These are phyloP conservation scores for Aphanoascus verrucosus DNA, from an alignment of 2,329 filamentous ascomycete genomes.

Conservation along the genomic window DNA sequence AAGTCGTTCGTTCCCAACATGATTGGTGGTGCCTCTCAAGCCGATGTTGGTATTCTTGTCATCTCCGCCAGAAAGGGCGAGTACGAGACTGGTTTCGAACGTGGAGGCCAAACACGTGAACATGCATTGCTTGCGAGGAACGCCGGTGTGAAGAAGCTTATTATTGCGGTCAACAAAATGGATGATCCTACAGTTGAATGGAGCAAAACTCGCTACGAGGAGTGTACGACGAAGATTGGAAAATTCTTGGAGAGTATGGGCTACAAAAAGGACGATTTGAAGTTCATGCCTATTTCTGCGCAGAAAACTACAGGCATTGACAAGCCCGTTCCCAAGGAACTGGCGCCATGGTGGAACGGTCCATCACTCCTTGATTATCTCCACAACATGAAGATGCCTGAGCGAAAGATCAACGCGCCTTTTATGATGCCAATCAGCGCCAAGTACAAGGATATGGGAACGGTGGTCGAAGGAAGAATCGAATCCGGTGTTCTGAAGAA, in stretches of 20 bases:
- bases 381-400: slow-evolving; percentile 82
- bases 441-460: slow-evolving; percentile 96
- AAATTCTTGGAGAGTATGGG: slow-evolving; percentile 85
- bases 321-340: slow-evolving; percentile 64
- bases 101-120: slow-evolving; percentile 91
- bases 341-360: slow-evolving; percentile 75
- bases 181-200: slow-evolving; percentile 93
- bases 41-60: slow-evolving; percentile 87
- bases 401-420: slow-evolving; percentile 91
- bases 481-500: slow-evolving; percentile 93
- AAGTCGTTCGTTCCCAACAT: slow-evolving; percentile 98
- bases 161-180: slow-evolving; percentile 98
- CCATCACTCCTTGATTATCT: slow-evolving; percentile 90
- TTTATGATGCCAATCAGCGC: slow-evolving; percentile 98
- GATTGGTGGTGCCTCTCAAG: slow-evolving; percentile 91
- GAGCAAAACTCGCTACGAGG: slow-evolving; percentile 84
- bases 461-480: slow-evolving; percentile 94
- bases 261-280: slow-evolving; percentile 90
- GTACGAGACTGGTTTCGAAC: slow-evolving; percentile 97
- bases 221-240: slow-evolving; percentile 80
- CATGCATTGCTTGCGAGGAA: slow-evolving; percentile 97
- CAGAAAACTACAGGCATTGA: slow-evolving; percentile 82
- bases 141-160: slow-evolving; percentile 91
- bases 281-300: slow-evolving; percentile 92
- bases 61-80: slow-evolving; percentile 96